These are phyloP conservation scores for Flaveria ramosissima DNA, from an alignment of 129 eudicot genomes.

Conservation along the genomic window DNA sequence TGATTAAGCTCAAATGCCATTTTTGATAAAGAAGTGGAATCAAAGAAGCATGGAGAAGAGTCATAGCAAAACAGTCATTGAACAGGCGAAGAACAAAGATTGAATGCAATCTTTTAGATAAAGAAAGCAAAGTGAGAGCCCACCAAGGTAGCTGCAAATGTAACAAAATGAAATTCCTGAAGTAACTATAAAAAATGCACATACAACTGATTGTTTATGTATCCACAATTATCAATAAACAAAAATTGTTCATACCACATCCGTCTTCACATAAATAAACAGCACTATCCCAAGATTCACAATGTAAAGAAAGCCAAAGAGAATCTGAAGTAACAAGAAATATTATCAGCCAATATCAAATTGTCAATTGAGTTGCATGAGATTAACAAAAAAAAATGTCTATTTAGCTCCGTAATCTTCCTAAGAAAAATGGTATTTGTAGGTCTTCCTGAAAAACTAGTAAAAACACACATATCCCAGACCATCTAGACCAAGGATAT, in stretches of 20 bases:
- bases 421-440: not conserved
- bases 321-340: slow-evolving; percentile 55
- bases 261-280: slow-evolving; percentile 77
- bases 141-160: slow-evolving; percentile 91
- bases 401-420: not conserved
- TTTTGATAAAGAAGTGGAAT: slow-evolving; percentile 66
- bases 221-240: slow-evolving; percentile 12
- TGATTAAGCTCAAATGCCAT: slow-evolving; percentile 84
- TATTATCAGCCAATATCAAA: slow-evolving; percentile 10
- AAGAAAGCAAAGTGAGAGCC: slow-evolving; percentile 80
- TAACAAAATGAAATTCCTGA: not conserved
- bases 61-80: slow-evolving; percentile 93
- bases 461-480: not conserved
- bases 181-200: not conserved
- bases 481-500: not conserved
- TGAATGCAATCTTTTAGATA: slow-evolving; percentile 87
- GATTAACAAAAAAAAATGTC: not conserved
- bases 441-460: not conserved
- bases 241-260: slow-evolving; percentile 64
- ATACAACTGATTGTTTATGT: not conserved
- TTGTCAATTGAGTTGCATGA: not conserved
- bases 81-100: slow-evolving; percentile 89
- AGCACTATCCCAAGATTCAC: slow-evolving; percentile 82
- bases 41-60: slow-evolving; percentile 81
- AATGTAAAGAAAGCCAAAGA: slow-evolving; percentile 75